Base-by-base conservation (phyloP, 2,329 filamentous ascomycete genomes). In the Trichoderma citrinoviride region DNA sequence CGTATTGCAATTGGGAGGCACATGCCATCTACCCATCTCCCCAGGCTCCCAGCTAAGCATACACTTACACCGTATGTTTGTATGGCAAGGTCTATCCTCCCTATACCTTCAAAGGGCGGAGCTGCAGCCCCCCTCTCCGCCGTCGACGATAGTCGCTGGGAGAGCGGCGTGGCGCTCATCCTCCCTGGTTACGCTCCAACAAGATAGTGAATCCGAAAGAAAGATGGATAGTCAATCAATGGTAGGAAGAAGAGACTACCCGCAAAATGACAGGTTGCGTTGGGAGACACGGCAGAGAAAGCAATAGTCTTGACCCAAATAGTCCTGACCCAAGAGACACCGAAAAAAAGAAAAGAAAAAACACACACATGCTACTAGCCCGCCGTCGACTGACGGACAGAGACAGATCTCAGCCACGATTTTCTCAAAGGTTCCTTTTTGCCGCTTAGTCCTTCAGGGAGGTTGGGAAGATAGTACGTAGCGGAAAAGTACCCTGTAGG, bases 351-450 rank as follows among this genome's bases (percentile, higher is more conserved):
- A 46, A 49, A 54, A 46, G 47, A 47, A 25, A 6, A 23, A 37
- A 37, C 2, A 33, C 33, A 14, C 33, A 37, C 5, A 37, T 7
- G 3, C 12, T 3, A 2, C 0, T 3, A 2, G 1, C 33, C 7
- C 4, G 2, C 10, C 44, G 43, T 29, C 37, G 23, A 47, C 29
- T 29, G 33, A 47, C 27, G n/a, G 29, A 33, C 43, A 50, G 61
- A 56, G 43, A 56, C 61, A 57, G 61, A 64, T 64, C 61, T 64
- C 61, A 55, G 61, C 61, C 52, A 49, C 33, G 21, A 47, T n/a
- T 23, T 37, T 37, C 3, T 37, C n/a, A n/a, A n/a, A n/a, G n/a
- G n/a, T 37, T 37, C 10, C 10, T 37, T 37, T 37, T 33, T 33
- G 29, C 29, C 29, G 29, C 29, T n/a, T n/a, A n/a, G n/a, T n/a